Percentiles rank a stretch among this genome's conserved stretches.
phyloP scores from a whole-genome alignment of 148 eudicot species.

The Chenopodium berlandieri region DNA sequence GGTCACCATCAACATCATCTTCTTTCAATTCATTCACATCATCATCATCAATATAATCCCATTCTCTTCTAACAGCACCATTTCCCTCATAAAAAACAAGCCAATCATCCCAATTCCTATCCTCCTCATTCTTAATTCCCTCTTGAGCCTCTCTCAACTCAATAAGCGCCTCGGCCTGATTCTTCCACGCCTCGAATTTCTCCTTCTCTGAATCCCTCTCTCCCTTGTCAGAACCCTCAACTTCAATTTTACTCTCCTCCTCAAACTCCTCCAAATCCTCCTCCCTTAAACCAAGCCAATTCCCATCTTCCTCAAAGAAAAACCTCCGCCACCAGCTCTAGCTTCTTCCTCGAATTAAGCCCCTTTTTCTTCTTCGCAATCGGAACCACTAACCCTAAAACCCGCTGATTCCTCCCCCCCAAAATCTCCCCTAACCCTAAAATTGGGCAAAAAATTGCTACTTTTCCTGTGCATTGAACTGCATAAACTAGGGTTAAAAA shows the following conservation, averaged over 20 bases:
- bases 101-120: conserved; percentile 97
- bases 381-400: conserved; percentile 38
- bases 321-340: conserved; percentile 90
- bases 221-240: conserved; percentile 13
- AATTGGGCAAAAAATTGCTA: conserved; percentile 8
- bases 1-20: conserved; percentile 50
- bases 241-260: conserved; percentile 29
- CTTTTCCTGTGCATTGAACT: conserved; percentile 13
- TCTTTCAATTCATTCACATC: conserved; percentile 25
- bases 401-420: conserved; percentile 36
- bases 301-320: conserved; percentile 76
- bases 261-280: conserved; percentile 54
- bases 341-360: conserved; percentile 39
- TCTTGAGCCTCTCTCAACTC: conserved; percentile 92
- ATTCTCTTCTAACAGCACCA: conserved; percentile 32
- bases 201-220: conserved; percentile 55
- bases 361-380: conserved; percentile 52
- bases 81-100: conserved; percentile 43
- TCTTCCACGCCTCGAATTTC: conserved; percentile 93
- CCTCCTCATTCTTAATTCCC: conserved; percentile 74
- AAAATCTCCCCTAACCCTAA: conserved; percentile 27
- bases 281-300: conserved; percentile 84
- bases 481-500: conserved; percentile 28
- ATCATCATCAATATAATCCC: conserved; percentile 30
- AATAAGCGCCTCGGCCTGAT: conserved; percentile 85